Percentiles rank a stretch among this genome's conserved stretches.
Conservation (phyloP, 768 basidiomycete species). For the Mycena albidolilacea region DNA sequence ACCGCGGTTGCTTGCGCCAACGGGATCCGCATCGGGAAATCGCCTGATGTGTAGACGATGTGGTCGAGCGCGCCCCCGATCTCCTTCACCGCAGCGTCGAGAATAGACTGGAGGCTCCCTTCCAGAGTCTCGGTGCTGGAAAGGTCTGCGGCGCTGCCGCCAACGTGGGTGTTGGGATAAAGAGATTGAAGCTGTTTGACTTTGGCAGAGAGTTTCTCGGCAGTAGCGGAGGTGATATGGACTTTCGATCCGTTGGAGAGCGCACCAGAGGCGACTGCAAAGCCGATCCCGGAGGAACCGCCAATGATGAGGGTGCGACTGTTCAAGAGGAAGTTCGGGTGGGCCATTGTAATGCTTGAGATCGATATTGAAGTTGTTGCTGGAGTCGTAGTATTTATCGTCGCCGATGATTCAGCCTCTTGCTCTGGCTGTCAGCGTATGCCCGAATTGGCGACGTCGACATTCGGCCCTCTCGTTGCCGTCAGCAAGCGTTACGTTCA, state of each 20-base stretch:
- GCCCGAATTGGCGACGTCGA: no score
- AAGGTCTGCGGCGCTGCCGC: conserved; percentile 21
- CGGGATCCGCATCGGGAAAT: background rate
- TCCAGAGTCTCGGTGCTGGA: conserved; percentile 17
- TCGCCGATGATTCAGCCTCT: no score
- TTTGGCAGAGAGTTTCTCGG: conserved; percentile 13
- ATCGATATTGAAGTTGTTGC: no score
- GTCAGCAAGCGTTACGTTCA: no score
- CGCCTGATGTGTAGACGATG: conserved; percentile 8
- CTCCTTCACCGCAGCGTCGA: background rate
- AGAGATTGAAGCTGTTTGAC: conserved; percentile 12
- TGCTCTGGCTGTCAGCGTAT: no score
- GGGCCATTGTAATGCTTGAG: conserved; percentile 10
- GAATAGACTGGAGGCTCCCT: conserved; percentile 10
- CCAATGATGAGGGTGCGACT: conserved; percentile 16
- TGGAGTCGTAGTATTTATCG: no score
- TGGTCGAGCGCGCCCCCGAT: conserved; percentile 19
- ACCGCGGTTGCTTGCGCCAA: conserved; percentile 7
- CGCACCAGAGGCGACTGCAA: conserved; percentile 20
- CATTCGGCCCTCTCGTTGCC: no score
- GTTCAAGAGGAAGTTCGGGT: conserved; percentile 20
- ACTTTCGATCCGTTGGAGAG: conserved; percentile 24
- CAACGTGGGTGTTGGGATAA: conserved; percentile 17
- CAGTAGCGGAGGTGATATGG: conserved; percentile 23
- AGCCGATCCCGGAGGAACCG: conserved; percentile 17